These are phyloP conservation scores for Kalaharituber pfeilii DNA, from an alignment of 2,329 filamentous ascomycete genomes.

Conservation along the genomic window DNA sequence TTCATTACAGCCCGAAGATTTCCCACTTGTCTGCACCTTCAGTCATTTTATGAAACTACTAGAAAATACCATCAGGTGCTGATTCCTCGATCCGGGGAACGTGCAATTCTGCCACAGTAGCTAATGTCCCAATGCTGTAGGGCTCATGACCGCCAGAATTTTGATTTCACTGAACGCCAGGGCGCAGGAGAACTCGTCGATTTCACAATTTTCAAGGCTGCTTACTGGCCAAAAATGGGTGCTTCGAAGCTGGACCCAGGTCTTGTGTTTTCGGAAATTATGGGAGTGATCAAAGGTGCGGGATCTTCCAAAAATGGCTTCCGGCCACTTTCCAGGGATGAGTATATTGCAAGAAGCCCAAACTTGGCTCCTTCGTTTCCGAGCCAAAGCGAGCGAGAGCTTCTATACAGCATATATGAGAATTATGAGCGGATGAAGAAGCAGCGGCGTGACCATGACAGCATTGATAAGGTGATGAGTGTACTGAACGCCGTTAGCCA, in stretches of 20 bases:
- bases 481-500: background rate
- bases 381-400: constrained; percentile 13
- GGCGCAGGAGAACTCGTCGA: constrained; percentile 16
- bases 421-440: constrained; percentile 20
- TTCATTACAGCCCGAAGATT: constrained; percentile 14
- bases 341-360: constrained; percentile 18
- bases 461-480: constrained; percentile 17
- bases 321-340: constrained; percentile 13
- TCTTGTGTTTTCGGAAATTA: constrained; percentile 25
- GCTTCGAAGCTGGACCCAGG: constrained; percentile 15
- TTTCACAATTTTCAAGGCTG: constrained; percentile 22
- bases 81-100: constrained; percentile 10
- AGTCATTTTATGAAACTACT: constrained; percentile 21
- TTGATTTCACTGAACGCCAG: background rate
- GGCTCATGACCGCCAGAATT: constrained; percentile 6
- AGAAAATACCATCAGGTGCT: constrained; percentile 2
- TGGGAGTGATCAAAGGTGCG: constrained; percentile 25
- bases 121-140: constrained; percentile 1
- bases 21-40: constrained; percentile 25
- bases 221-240: constrained; percentile 21
- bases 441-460: constrained; percentile 7
- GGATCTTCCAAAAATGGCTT: constrained; percentile 13
- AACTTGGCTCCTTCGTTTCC: constrained; percentile 20
- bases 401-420: constrained; percentile 22
- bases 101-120: background rate